phyloP scores from a whole-genome alignment of 768 basidiomycete genomes.

The Russula emetica region DNA sequence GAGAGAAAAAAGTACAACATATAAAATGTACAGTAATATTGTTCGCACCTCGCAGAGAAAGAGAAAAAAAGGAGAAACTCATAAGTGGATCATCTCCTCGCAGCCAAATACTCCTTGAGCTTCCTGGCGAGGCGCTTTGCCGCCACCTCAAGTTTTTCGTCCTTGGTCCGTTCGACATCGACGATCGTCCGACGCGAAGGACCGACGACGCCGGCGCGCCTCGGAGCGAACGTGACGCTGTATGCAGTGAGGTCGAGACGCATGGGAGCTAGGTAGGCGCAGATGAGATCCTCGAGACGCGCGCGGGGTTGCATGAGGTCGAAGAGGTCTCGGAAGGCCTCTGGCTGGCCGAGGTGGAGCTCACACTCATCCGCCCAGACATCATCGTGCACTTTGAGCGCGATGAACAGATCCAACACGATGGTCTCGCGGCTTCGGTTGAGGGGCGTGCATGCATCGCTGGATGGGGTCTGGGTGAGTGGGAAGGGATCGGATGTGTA shows the following conservation, averaged over 20 bases:
- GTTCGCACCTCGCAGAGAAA: not conserved
- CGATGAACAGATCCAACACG: slow-evolving; percentile 74
- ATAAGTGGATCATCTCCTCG: not conserved
- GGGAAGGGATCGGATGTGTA: slow-evolving; percentile 79
- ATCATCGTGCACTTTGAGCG: slow-evolving; percentile 76
- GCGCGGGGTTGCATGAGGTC: slow-evolving; percentile 70
- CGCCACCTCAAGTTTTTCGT: slow-evolving; percentile 29
- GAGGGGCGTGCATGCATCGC: slow-evolving; percentile 33
- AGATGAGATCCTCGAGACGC: slow-evolving; percentile 71
- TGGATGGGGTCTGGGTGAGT: slow-evolving; percentile 5
- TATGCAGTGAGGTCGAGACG: slow-evolving; percentile 32
- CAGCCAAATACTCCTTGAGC: slow-evolving; percentile 16
- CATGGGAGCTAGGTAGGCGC: slow-evolving; percentile 40
- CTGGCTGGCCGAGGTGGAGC: slow-evolving; percentile 70
- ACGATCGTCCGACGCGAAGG: slow-evolving; percentile 26
- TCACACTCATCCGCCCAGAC: slow-evolving; percentile 69
- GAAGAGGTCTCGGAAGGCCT: slow-evolving; percentile 75
- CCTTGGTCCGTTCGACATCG: slow-evolving; percentile 26
- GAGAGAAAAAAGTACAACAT: not conserved
- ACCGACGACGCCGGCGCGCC: slow-evolving; percentile 13
- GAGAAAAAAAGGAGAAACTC: not conserved
- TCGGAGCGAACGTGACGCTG: slow-evolving; percentile 11
- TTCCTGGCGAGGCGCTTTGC: slow-evolving; percentile 27
- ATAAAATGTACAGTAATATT: not conserved
- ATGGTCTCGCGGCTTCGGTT: slow-evolving; percentile 67